Evolutionary conservation across 441 rosid species (phyloP).

Genomic region (Macaranga tanarius): DNA sequence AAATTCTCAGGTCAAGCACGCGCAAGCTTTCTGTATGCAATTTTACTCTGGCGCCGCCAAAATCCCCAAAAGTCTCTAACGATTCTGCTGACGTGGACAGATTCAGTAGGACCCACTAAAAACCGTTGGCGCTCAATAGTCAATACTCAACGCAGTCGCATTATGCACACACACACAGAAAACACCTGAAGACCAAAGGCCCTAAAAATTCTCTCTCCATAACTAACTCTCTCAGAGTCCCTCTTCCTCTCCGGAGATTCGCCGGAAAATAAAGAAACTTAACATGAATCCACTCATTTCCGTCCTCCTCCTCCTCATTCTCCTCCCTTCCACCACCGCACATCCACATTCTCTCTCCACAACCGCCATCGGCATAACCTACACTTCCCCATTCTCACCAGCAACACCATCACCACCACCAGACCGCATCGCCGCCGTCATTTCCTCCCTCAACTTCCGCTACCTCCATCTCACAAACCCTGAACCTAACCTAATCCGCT

Average conservation of each 20-base stretch:
- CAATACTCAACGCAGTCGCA: too few species aligned
- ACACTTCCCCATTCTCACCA: constrained; percentile 14
- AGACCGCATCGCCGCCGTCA: constrained; percentile 37
- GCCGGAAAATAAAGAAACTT: neutral
- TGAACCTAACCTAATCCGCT: constrained; percentile 53
- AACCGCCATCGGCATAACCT: constrained; percentile 26
- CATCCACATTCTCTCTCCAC: constrained; percentile 24
- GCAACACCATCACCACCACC: constrained; percentile 30
- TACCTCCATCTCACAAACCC: constrained; percentile 59
- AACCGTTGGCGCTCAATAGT: too few species aligned
- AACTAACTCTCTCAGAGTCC: neutral
- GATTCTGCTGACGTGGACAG: too few species aligned
- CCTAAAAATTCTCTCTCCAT: neutral
- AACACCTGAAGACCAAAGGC: neutral
- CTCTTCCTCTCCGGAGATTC: neutral
- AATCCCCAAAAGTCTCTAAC: too few species aligned
- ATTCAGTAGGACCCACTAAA: too few species aligned
- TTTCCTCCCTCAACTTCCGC: constrained; percentile 45
- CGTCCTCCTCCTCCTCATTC: constrained; percentile 14
- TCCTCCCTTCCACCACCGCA: constrained; percentile 7
- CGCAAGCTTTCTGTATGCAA: too few species aligned
- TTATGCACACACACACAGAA: neutral
- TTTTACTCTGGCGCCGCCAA: too few species aligned
- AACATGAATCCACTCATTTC: neutral
- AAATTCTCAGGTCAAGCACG: too few species aligned